Percentiles rank a stretch among this genome's conserved stretches.
phyloP scores from a whole-genome alignment of 1,139 yeast species.

The Petasospora rhodanensis region DNA sequence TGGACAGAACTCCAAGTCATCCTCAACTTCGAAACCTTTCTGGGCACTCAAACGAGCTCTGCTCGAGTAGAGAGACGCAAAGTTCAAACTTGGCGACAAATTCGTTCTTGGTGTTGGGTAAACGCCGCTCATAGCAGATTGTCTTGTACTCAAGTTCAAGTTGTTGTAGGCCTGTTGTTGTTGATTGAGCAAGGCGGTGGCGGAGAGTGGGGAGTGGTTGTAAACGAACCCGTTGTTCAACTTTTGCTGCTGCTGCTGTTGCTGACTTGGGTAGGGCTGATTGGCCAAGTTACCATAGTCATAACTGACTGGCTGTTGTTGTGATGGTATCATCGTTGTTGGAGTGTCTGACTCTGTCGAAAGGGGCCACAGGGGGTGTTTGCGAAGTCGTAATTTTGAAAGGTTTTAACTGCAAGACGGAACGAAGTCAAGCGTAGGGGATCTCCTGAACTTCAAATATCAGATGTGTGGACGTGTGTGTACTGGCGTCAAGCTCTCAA shows the following conservation, averaged over 20 bases:
- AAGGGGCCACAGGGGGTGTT: background rate
- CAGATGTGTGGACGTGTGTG: too few species aligned
- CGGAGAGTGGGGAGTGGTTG: constrained; percentile 17
- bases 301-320: constrained; percentile 10
- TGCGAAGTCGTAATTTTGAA: background rate
- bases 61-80: constrained; percentile 23
- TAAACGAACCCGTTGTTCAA: constrained; percentile 11
- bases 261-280: constrained; percentile 5
- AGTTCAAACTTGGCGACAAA: constrained; percentile 22
- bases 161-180: constrained; percentile 19
- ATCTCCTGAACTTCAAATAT: too few species aligned
- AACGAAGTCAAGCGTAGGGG: too few species aligned
- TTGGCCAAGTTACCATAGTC: constrained; percentile 7
- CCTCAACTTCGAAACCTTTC: constrained; percentile 61
- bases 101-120: constrained; percentile 13
- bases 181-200: constrained; percentile 15
- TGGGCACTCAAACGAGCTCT: constrained; percentile 31
- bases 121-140: constrained; percentile 3
- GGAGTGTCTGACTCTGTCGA: background rate
- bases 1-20: constrained; percentile 64
- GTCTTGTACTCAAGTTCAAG: constrained; percentile 20
- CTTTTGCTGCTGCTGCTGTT: constrained; percentile 5
- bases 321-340: constrained; percentile 4
- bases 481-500: too few species aligned
- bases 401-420: too few species aligned